Evolutionary conservation across 2,329 filamentous ascomycete genomes (phyloP).

Genomic region (Cladobotryum mycophilum): DNA sequence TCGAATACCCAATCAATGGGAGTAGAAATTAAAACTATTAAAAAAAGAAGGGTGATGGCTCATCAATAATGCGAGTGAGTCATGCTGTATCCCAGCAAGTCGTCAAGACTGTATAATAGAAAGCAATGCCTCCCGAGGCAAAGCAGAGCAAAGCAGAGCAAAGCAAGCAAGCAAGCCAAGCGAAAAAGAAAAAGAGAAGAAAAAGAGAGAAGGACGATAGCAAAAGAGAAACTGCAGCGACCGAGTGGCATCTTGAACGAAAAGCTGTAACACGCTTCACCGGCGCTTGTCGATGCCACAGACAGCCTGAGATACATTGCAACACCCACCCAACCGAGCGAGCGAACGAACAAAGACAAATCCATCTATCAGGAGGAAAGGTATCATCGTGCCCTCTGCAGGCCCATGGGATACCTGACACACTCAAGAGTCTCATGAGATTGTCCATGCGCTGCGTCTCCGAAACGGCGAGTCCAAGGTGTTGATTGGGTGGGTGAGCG

Average conservation of each 20-base stretch:
- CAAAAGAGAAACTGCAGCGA: too few species aligned
- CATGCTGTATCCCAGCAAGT: conserved; percentile 10
- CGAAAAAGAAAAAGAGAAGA: conserved; percentile 1
- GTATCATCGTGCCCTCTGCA: too few species aligned
- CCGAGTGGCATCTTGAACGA: too few species aligned
- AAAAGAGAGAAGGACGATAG: not conserved
- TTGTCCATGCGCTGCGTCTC: not conserved
- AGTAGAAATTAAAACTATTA: conserved; percentile 22
- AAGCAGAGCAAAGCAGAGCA: conserved; percentile 23
- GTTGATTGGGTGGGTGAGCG: not conserved
- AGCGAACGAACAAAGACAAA: too few species aligned
- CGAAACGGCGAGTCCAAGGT: not conserved
- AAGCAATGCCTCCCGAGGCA: conserved; percentile 15
- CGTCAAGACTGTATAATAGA: conserved; percentile 7
- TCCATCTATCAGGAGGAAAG: too few species aligned
- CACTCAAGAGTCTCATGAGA: too few species aligned
- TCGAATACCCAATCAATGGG: conserved; percentile 43
- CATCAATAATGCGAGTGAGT: conserved; percentile 13
- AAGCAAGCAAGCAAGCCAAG: conserved; percentile 19
- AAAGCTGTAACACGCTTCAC: not conserved
- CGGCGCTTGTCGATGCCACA: not conserved
- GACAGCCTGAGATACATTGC: too few species aligned
- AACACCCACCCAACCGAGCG: too few species aligned
- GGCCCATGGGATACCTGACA: too few species aligned
- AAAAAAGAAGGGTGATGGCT: conserved; percentile 14